These are phyloP conservation scores for Xylaria sp. DNA, from an alignment of 2,329 filamentous ascomycete species.

Conservation along the genomic window DNA sequence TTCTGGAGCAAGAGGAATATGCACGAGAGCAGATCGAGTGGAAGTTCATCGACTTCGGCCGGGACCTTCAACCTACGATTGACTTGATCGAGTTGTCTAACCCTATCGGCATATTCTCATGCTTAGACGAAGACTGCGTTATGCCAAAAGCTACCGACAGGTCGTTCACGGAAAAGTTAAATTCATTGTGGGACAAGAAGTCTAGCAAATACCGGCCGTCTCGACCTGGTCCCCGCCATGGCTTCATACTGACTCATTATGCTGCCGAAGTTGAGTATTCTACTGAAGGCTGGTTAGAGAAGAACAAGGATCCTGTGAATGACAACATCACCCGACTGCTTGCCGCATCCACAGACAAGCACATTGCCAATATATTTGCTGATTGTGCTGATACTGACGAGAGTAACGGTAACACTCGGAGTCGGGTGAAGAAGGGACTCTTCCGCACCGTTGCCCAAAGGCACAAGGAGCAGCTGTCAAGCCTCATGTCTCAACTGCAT, in stretches of 20 bases:
- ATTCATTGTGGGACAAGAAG: constrained; percentile 96
- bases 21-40: constrained; percentile 97
- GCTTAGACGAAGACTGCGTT: constrained; percentile 95
- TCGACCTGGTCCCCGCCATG: constrained; percentile 76
- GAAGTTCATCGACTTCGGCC: constrained; percentile 99
- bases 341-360: constrained; percentile 81
- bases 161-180: constrained; percentile 97
- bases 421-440: constrained; percentile 93
- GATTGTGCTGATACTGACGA: constrained; percentile 90
- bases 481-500: constrained; percentile 91
- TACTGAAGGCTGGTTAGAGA: constrained; percentile 94
- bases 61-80: constrained; percentile 96
- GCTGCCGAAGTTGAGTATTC: constrained; percentile 98
- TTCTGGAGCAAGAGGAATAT: constrained; percentile 98
- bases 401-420: constrained; percentile 73
- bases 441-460: constrained; percentile 97
- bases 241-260: constrained; percentile 96
- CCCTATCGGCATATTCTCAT: constrained; percentile 98
- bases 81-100: constrained; percentile 96
- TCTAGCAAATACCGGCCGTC: constrained; percentile 92
- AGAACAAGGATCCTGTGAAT: constrained; percentile 98
- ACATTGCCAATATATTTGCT: constrained; percentile 84
- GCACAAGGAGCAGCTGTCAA: constrained; percentile 99
- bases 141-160: constrained; percentile 99
- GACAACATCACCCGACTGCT: constrained; percentile 95